phyloP scores from a whole-genome alignment of 1,139 yeast species.

The Hanseniaspora gamundiae region DNA sequence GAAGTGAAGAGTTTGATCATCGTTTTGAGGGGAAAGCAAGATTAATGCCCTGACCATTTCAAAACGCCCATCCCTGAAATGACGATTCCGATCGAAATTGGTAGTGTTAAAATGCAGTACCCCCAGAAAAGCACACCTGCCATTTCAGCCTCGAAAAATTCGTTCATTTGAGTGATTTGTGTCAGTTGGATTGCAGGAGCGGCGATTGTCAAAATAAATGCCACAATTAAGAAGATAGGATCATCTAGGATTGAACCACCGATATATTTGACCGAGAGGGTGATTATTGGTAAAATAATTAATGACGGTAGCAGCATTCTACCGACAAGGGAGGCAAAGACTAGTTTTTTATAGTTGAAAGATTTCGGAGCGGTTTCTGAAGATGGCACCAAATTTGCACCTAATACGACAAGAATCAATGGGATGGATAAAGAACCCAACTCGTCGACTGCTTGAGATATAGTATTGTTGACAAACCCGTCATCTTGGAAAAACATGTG shows the following conservation, averaged over 20 bases:
- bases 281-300: constrained; percentile 49
- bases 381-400: constrained; percentile 57
- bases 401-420: constrained; percentile 57
- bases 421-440: constrained; percentile 88
- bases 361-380: constrained; percentile 59
- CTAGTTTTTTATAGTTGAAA: constrained; percentile 45
- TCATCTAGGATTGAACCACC: constrained; percentile 59
- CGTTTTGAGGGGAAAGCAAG: too few relatives aligned
- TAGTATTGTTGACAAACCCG: constrained; percentile 65
- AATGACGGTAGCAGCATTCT: constrained; percentile 66
- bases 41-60: too few relatives aligned
- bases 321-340: constrained; percentile 54
- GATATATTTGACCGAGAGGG: constrained; percentile 47
- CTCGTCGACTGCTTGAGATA: constrained; percentile 65
- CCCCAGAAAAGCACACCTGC: constrained; percentile 72
- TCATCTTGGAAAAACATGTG: constrained; percentile 47
- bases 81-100: constrained; percentile 59
- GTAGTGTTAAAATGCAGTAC: constrained; percentile 59
- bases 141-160: constrained; percentile 54
- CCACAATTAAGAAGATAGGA: constrained; percentile 63
- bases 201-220: constrained; percentile 56
- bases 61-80: constrained; percentile 39
- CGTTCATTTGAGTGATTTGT: constrained; percentile 58
- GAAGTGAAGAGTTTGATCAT: too few relatives aligned
- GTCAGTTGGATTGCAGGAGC: constrained; percentile 76